Evolutionary conservation across 1,284 basidiomycete genomes (phyloP).

Genomic region (Cutaneotrichosporon curvatum): DNA sequence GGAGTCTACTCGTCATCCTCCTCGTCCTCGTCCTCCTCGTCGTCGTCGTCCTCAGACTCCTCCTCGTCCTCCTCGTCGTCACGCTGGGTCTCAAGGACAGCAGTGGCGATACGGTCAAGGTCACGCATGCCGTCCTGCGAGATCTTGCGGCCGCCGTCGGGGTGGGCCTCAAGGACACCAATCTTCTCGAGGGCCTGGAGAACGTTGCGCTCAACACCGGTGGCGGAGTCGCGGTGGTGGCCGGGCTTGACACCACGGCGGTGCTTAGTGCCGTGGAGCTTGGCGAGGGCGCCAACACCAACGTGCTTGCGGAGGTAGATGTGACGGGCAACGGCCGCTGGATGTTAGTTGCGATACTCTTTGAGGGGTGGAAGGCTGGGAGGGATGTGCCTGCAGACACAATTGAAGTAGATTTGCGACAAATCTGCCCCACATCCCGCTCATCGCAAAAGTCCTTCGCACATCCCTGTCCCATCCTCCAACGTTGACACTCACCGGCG

Average conservation of each 20-base stretch:
- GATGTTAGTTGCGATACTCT: background rate
- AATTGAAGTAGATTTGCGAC: too few species aligned
- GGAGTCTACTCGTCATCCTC: constrained; percentile 46
- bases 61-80: constrained; percentile 82
- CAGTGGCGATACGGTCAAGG: constrained; percentile 92
- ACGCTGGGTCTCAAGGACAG: constrained; percentile 80
- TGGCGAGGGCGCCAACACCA: constrained; percentile 84
- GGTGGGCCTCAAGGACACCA: constrained; percentile 87
- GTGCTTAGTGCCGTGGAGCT: constrained; percentile 95
- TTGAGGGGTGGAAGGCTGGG: background rate
- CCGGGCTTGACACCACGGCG: constrained; percentile 90
- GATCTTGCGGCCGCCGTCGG: constrained; percentile 93
- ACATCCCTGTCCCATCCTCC: background rate
- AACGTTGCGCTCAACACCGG: constrained; percentile 81
- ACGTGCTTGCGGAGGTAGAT: constrained; percentile 99
- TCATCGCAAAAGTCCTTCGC: background rate
- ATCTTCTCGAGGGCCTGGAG: constrained; percentile 98
- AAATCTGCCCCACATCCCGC: background rate
- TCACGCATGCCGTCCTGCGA: constrained; percentile 92
- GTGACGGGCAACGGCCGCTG: constrained; percentile 95
- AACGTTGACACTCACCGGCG: constrained; percentile 67
- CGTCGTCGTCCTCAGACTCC: constrained; percentile 72
- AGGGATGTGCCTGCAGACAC: background rate
- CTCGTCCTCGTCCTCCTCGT: constrained; percentile 51
- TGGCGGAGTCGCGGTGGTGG: constrained; percentile 83